A percentile compares a stretch with the other conserved stretches of the same genome.
phyloP scores from a whole-genome alignment of 2,329 filamentous ascomycete genomes.

The Cordyceps fumosorosea region DNA sequence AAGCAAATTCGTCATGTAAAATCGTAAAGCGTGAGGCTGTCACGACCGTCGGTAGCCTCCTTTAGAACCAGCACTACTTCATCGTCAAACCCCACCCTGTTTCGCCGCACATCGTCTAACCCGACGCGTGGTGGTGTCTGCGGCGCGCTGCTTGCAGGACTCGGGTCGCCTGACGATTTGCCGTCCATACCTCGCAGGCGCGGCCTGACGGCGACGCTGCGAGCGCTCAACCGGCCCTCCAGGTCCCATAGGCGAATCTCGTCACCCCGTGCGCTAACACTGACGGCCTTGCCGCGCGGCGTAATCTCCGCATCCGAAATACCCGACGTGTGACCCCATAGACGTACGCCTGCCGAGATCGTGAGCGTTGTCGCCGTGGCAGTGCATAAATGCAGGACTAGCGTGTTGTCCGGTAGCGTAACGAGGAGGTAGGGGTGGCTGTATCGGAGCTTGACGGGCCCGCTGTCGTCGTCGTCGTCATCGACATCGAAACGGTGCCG shows the following conservation, averaged over 20 bases:
- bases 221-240: slow-evolving; percentile 57
- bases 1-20: slow-evolving; percentile 51
- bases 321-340: slow-evolving; percentile 89
- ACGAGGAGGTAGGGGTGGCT: slow-evolving; percentile 79
- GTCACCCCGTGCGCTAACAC: slow-evolving; percentile 73
- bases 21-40: slow-evolving; percentile 78
- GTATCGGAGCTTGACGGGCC: slow-evolving; percentile 61
- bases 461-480: slow-evolving; percentile 22
- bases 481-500: slow-evolving; percentile 7
- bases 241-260: slow-evolving; percentile 86
- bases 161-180: slow-evolving; percentile 15
- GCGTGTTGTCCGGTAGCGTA: slow-evolving; percentile 79
- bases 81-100: slow-evolving; percentile 83
- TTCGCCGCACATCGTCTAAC: slow-evolving; percentile 32
- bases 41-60: slow-evolving; percentile 59
- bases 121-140: not conserved
- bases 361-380: slow-evolving; percentile 60
- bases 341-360: slow-evolving; percentile 65
- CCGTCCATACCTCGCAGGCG: slow-evolving; percentile 17
- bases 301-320: slow-evolving; percentile 83
- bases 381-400: slow-evolving; percentile 74
- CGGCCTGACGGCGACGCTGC: slow-evolving; percentile 48
- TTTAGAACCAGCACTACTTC: slow-evolving; percentile 85
- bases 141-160: not conserved
- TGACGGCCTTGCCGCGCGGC: slow-evolving; percentile 78